These are phyloP conservation scores for Ascochyta fabae DNA, from an alignment of 2,329 filamentous ascomycete species.

Conservation along the genomic window DNA sequence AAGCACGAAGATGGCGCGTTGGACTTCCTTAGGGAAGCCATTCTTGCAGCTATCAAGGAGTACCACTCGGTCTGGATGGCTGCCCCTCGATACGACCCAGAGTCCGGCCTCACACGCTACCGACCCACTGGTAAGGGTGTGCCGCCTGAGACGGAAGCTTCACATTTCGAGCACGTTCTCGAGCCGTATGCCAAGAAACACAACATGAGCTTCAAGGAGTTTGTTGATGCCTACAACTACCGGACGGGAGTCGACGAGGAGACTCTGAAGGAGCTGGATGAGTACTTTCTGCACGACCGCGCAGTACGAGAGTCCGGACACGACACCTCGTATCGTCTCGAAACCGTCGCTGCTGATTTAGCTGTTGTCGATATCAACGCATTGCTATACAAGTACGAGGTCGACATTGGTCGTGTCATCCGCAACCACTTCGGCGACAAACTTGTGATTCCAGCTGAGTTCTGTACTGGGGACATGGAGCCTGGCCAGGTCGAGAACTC, in stretches of 20 bases:
- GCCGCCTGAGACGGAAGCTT: slow-evolving; percentile 88
- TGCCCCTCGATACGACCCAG: slow-evolving; percentile 74
- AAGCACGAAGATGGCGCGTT: slow-evolving; percentile 80
- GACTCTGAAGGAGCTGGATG: slow-evolving; percentile 70
- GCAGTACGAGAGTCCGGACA: slow-evolving; percentile 96
- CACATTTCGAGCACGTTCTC: slow-evolving; percentile 83
- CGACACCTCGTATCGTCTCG: slow-evolving; percentile 92
- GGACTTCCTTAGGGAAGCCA: slow-evolving; percentile 80
- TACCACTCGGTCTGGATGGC: slow-evolving; percentile 88
- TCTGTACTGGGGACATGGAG: slow-evolving; percentile 69
- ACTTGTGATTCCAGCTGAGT: slow-evolving; percentile 81
- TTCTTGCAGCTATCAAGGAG: slow-evolving; percentile 94
- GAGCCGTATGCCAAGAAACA: slow-evolving; percentile 84
- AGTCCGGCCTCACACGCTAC: slow-evolving; percentile 83
- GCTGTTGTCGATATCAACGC: slow-evolving; percentile 96
- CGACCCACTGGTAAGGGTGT: slow-evolving; percentile 83
- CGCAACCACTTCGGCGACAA: slow-evolving; percentile 83
- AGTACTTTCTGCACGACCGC: slow-evolving; percentile 95
- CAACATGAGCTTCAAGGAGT: slow-evolving; percentile 80
- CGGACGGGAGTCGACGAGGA: slow-evolving; percentile 74
- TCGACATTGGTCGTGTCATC: slow-evolving; percentile 87
- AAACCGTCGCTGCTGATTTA: slow-evolving; percentile 78
- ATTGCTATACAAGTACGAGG: slow-evolving; percentile 94
- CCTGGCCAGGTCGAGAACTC: slow-evolving; percentile 80
- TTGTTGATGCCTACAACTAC: slow-evolving; percentile 87